Evolutionary conservation across 2,329 filamentous ascomycete species (phyloP).

Genomic region (Fusarium beomiforme): DNA sequence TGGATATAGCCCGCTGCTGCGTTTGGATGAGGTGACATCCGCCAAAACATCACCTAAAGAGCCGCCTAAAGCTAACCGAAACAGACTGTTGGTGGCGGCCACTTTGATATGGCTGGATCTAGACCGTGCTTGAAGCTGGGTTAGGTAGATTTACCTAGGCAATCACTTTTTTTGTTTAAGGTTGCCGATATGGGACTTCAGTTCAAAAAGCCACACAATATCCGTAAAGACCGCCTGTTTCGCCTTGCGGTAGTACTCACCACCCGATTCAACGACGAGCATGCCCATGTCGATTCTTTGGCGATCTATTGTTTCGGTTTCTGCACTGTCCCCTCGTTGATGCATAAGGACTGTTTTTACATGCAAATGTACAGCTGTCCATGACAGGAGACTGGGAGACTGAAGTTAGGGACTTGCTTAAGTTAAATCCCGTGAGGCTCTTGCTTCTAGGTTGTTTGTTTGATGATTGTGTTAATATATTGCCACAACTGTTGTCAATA

Average conservation of each 20-base stretch:
- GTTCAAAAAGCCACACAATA: not conserved
- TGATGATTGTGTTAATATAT: not conserved
- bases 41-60: not conserved
- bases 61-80: constrained; percentile 14
- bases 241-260: constrained; percentile 3
- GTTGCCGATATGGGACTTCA: constrained; percentile 5
- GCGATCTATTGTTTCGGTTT: constrained; percentile 24
- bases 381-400: not conserved
- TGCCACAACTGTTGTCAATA: not conserved
- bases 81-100: constrained; percentile 3
- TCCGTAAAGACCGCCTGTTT: constrained; percentile 13
- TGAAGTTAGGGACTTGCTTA: not conserved
- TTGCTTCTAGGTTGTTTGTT: not conserved
- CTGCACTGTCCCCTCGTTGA: constrained; percentile 6
- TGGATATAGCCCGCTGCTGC: not conserved
- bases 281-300: not conserved
- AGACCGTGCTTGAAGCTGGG: constrained; percentile 13
- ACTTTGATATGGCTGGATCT: not conserved
- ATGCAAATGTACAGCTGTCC: not conserved
- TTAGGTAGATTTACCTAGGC: constrained; percentile 4
- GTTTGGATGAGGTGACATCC: not conserved
- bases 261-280: constrained; percentile 9
- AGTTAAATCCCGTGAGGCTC: not conserved
- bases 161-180: not conserved
- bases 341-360: not conserved